These are phyloP conservation scores for Mucor plumbeus DNA, from an alignment of 371 early-diverging fungal genomes.

Conservation along the genomic window DNA sequence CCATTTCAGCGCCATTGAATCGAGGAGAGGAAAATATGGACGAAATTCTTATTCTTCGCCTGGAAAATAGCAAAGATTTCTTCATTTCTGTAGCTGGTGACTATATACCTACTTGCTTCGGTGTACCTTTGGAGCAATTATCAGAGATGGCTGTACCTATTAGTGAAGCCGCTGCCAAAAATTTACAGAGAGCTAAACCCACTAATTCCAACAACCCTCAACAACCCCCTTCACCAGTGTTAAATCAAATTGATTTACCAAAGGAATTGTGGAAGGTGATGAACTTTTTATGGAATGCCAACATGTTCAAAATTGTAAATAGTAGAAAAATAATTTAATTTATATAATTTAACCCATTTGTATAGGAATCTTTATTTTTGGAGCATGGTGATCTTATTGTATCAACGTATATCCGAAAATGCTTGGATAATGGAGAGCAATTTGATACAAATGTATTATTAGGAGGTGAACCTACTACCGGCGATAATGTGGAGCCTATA, in stretches of 20 bases:
- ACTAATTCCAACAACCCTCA: not conserved
- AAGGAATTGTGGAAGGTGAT: constrained; percentile 80
- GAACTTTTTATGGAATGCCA: constrained; percentile 74
- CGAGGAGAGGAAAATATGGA: constrained; percentile 65
- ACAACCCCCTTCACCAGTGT: not conserved
- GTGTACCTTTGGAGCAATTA: constrained; percentile 68
- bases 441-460: constrained; percentile 67
- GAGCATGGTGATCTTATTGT: constrained; percentile 69
- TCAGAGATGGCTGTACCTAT: constrained; percentile 63
- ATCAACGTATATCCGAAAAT: constrained; percentile 75
- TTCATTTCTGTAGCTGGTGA: constrained; percentile 78
- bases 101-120: constrained; percentile 80
- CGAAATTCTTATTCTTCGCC: constrained; percentile 82
- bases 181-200: constrained; percentile 2
- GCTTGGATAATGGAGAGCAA: constrained; percentile 79
- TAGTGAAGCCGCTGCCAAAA: constrained; percentile 31
- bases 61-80: constrained; percentile 83
- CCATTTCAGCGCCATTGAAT: constrained; percentile 71
- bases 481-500: not conserved
- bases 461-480: constrained; percentile 18
- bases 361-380: constrained; percentile 70
- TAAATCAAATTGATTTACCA: constrained; percentile 72
- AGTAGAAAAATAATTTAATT: not conserved
- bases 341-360: not conserved
- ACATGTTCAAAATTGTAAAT: constrained; percentile 41